Evolutionary conservation across 83 land plant species (phyloP).

Genomic region (Picea abies): DNA sequence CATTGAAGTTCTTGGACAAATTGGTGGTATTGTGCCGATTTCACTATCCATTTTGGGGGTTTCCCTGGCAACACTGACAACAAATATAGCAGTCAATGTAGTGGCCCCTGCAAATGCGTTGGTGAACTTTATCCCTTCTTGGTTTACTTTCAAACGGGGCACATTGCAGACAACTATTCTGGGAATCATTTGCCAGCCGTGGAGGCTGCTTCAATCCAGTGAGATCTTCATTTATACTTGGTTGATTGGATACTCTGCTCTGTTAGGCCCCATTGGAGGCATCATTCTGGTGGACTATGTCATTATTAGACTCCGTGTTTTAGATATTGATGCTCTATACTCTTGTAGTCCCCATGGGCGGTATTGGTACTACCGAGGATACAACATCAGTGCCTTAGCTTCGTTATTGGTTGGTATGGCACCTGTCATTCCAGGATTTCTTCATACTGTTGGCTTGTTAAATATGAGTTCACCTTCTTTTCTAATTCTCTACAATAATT

Average conservation of each 20-base stretch:
- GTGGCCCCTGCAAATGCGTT: slow-evolving; percentile 95
- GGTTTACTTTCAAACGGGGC: slow-evolving; percentile 69
- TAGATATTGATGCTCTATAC: slow-evolving; percentile 64
- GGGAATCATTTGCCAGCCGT: slow-evolving; percentile 78
- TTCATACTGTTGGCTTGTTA: slow-evolving; percentile 63
- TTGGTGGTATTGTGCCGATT: slow-evolving; percentile 51
- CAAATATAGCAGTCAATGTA: slow-evolving; percentile 93
- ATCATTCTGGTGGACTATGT: slow-evolving; percentile 83
- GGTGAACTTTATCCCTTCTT: slow-evolving; percentile 63
- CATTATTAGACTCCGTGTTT: slow-evolving; percentile 32
- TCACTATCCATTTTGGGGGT: slow-evolving; percentile 78
- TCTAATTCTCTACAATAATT: slow-evolving; percentile 56
- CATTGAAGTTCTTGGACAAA: slow-evolving; percentile 61
- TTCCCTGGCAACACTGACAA: slow-evolving; percentile 81
- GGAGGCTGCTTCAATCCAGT: slow-evolving; percentile 79
- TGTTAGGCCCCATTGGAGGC: slow-evolving; percentile 86
- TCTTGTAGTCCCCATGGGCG: slow-evolving; percentile 32
- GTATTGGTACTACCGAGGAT: slow-evolving; percentile 73
- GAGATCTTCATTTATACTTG: slow-evolving; percentile 88
- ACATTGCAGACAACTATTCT: slow-evolving; percentile 72
- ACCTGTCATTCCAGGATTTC: slow-evolving; percentile 82
- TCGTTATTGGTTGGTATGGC: slow-evolving; percentile 69
- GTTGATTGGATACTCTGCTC: slow-evolving; percentile 88
- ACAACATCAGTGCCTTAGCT: slow-evolving; percentile 61
- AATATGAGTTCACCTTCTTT: slow-evolving; percentile 28